Evolutionary conservation across 768 basidiomycete genomes (phyloP), one percentile per base, ranked within the genome.

Genomic region (Boletales sp.): DNA sequence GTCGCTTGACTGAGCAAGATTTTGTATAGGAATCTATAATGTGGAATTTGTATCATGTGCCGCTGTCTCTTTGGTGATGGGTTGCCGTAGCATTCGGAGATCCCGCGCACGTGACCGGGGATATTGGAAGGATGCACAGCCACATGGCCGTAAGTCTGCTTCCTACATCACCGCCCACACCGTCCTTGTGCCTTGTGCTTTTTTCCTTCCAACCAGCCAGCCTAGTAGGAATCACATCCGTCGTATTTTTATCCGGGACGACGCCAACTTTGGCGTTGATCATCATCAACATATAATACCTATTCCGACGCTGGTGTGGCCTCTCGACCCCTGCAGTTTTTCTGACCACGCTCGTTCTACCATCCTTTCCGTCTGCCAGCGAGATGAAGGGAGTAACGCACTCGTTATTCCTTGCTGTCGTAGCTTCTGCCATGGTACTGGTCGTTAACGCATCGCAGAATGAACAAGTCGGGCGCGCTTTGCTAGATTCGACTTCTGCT

Each of bases 1-100:
- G 52, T 85, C 87, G n/a, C 65, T 91, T 50, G 88, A 88, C 55
- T 89, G 55, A 69, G 32, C 47, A 18, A 8, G n/a, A 37, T 14
- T 12, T 34, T 34, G 5, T 15, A 34, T 15, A 12, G 32, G 32
- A 11, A 34, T 32, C 17, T 29, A 6, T 27, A 27, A 27, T 27
- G 7, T 27, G 5, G 3, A 27, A 27, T 5, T 27, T 7, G 24
- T 27, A 7, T 27, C 24, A 27, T 27, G 24, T 7, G 24, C 24
- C 24, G 6, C 24, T 27, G 24, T 27, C 24, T 27, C 24, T 27
- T 27, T 27, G 24, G 24, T 3, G 24, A 27, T 27, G 24, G 43
- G 43, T 45, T 19, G 45, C 31, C 39, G 34, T 44, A 35, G 43
- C 31, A 45, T 31, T 14, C 31, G 11, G 27, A 32, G 11, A n/a